These are phyloP conservation scores for Colletotrichum zoysiae DNA, from an alignment of 2,329 filamentous ascomycete genomes.

Conservation along the genomic window DNA sequence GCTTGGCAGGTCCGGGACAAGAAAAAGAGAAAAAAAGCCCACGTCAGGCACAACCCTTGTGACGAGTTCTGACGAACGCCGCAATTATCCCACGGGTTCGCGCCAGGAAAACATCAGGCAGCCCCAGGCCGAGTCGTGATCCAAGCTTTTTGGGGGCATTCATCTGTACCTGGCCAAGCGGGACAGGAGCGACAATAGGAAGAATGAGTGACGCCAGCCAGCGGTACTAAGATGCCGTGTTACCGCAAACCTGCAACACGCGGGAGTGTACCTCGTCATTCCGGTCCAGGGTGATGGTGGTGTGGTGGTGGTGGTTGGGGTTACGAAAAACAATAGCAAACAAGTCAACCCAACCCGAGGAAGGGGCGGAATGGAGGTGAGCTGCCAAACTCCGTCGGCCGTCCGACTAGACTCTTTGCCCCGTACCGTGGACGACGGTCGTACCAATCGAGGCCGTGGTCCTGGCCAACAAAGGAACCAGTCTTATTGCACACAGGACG, in stretches of 20 bases:
- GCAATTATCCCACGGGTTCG: neutral
- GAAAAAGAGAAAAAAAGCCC: no score
- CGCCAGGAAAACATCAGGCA: neutral
- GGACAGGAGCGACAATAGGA: neutral
- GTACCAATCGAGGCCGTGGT: slow-evolving; percentile 2
- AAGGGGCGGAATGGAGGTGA: neutral
- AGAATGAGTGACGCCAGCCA: slow-evolving; percentile 25
- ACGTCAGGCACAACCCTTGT: slow-evolving; percentile 15
- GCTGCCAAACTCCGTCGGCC: neutral
- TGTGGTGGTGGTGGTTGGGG: neutral
- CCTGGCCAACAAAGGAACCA: neutral
- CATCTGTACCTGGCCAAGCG: neutral
- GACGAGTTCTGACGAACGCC: slow-evolving; percentile 28
- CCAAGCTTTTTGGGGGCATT: neutral
- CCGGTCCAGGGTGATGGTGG: slow-evolving; percentile 5
- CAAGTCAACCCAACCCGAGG: neutral
- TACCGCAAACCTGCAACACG: slow-evolving; percentile 17
- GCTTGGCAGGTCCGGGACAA: slow-evolving; percentile 11
- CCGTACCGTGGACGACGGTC: neutral
- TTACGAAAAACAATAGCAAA: slow-evolving; percentile 1
- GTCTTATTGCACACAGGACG: neutral
- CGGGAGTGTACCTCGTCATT: slow-evolving; percentile 28
- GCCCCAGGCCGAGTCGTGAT: neutral
- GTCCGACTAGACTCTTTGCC: neutral
- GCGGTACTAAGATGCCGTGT: slow-evolving; percentile 7